Evolutionary conservation across 2,329 filamentous ascomycete species (phyloP).

Genomic region (Clarireedia monteithiana): DNA sequence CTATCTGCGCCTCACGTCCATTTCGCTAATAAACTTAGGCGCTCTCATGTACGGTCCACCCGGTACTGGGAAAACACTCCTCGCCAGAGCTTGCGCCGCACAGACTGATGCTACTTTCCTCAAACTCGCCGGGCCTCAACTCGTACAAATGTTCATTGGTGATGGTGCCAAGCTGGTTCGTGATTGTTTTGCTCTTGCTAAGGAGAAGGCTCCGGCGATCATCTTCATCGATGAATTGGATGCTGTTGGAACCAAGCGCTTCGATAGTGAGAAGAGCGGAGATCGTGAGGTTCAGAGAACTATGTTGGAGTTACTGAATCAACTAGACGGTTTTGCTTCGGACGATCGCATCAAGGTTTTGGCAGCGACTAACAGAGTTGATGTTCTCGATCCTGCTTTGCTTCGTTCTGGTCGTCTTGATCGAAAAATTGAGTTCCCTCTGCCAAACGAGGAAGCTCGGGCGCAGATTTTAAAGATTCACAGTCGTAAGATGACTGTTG

Average conservation of each 20-base stretch:
- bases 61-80: slow-evolving; percentile 82
- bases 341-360: slow-evolving; percentile 96
- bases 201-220: slow-evolving; percentile 97
- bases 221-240: slow-evolving; percentile 99
- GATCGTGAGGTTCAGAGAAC: slow-evolving; percentile 97
- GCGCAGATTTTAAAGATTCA: slow-evolving; percentile 97
- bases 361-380: slow-evolving; percentile 88
- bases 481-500: slow-evolving; percentile 96
- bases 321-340: slow-evolving; percentile 94
- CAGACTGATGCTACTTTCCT: slow-evolving; percentile 98
- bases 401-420: slow-evolving; percentile 88
- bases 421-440: slow-evolving; percentile 95
- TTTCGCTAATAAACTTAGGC: slow-evolving; percentile 44
- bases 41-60: slow-evolving; percentile 96
- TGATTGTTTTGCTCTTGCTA: slow-evolving; percentile 94
- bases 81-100: slow-evolving; percentile 91
- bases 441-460: slow-evolving; percentile 94
- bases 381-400: slow-evolving; percentile 86
- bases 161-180: slow-evolving; percentile 96
- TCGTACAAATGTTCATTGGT: slow-evolving; percentile 99
- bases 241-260: slow-evolving; percentile 96
- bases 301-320: slow-evolving; percentile 97
- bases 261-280: slow-evolving; percentile 96
- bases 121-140: slow-evolving; percentile 92
- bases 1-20: slow-evolving; percentile 14